Conservation (phyloP, 225 moss, liverwort and hornwort genomes). For the Rhytidiadelphus loreus region DNA sequence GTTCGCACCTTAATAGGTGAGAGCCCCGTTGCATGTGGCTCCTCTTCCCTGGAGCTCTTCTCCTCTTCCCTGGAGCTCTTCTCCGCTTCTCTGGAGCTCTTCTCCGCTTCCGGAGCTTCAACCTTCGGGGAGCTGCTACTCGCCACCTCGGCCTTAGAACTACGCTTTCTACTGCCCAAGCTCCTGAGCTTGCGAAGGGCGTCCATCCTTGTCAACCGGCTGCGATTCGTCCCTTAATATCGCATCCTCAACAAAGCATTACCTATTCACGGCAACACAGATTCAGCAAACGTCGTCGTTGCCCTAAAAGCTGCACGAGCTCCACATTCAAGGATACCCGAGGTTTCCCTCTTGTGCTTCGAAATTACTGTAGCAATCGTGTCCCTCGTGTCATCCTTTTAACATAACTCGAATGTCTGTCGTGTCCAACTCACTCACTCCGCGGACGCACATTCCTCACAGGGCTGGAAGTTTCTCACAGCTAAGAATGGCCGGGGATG, state of each 20-base stretch:
- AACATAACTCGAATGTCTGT: background rate
- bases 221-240: background rate
- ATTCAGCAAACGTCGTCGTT: background rate
- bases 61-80: background rate
- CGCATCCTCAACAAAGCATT: background rate
- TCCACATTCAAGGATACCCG: background rate
- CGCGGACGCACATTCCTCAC: background rate
- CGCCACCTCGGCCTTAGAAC: background rate
- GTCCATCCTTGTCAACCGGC: conserved; percentile 14
- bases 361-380: background rate
- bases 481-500: background rate
- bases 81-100: background rate
- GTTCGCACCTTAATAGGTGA: conserved; percentile 17
- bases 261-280: background rate
- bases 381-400: background rate
- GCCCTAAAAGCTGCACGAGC: background rate
- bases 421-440: background rate
- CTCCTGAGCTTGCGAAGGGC: conserved; percentile 40
- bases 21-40: background rate
- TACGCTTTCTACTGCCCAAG: conserved; percentile 21
- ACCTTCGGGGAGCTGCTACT: conserved; percentile 12
- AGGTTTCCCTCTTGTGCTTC: background rate
- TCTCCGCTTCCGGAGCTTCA: background rate
- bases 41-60: background rate
- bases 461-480: background rate